A percentile compares a stretch with the other conserved stretches of the same genome.
Conservation (phyloP, 768 basidiomycete species). For the Imleria badia region DNA sequence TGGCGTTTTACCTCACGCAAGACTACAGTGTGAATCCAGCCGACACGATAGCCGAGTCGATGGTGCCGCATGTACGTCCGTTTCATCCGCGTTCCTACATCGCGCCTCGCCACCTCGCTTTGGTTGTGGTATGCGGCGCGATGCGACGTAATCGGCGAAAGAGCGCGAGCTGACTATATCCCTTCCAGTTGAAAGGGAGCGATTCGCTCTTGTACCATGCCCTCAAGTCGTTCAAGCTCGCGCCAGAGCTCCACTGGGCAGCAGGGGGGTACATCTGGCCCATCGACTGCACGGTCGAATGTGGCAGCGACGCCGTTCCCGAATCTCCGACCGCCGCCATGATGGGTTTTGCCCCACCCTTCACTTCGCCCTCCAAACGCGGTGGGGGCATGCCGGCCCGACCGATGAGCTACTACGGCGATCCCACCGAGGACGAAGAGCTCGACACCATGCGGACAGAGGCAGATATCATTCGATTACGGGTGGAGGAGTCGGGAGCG, state of each 20-base stretch:
- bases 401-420: conserved; percentile 45
- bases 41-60: conserved; percentile 63
- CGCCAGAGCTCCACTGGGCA: conserved; percentile 74
- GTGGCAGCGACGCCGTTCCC: conserved; percentile 42
- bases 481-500: conserved; percentile 69
- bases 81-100: conserved; percentile 9
- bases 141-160: conserved; percentile 10
- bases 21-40: conserved; percentile 73
- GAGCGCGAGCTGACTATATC: conserved; percentile 12
- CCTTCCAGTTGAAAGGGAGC: conserved; percentile 68
- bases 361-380: conserved; percentile 21
- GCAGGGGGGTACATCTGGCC: conserved; percentile 86
- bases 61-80: conserved; percentile 65
- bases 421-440: conserved; percentile 38
- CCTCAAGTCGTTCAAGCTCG: conserved; percentile 72
- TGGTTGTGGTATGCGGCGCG: conserved; percentile 1
- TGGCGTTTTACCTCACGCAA: conserved; percentile 70
- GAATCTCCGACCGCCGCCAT: conserved; percentile 26
- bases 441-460: conserved; percentile 28
- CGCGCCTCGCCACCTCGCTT: conserved; percentile 1
- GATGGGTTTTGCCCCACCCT: conserved; percentile 27
- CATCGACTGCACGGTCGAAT: conserved; percentile 65
- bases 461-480: conserved; percentile 43
- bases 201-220: conserved; percentile 77
- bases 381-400: conserved; percentile 36